Evolutionary conservation across 139 green algal species (phyloP).

Genomic region (Coccomyxa sp.): DNA sequence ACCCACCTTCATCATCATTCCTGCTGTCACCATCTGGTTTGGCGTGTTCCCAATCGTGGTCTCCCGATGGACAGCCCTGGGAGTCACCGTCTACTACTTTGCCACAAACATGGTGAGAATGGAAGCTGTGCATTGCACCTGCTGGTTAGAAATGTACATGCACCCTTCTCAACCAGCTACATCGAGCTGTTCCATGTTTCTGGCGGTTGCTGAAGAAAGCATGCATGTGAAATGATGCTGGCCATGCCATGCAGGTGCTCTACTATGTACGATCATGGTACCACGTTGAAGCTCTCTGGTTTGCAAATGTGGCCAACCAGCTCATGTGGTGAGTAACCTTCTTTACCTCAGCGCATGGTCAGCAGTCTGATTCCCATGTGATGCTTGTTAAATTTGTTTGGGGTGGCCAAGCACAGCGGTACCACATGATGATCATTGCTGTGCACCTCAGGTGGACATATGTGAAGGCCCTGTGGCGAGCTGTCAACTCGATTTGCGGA

Average conservation of each 20-base stretch:
- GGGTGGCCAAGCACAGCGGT: too few relatives aligned
- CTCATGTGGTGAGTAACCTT: conserved; percentile 29
- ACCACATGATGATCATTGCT: not conserved
- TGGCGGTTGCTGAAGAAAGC: too few relatives aligned
- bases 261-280: conserved; percentile 26
- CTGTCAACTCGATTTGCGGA: conserved; percentile 19
- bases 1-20: conserved; percentile 27
- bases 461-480: conserved; percentile 53
- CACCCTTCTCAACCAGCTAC: too few relatives aligned
- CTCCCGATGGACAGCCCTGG: conserved; percentile 46
- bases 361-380: too few relatives aligned
- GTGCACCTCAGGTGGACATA: conserved; percentile 33
- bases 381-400: too few relatives aligned
- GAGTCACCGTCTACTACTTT: conserved; percentile 50
- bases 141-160: too few relatives aligned
- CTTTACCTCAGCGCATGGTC: too few relatives aligned
- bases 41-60: conserved; percentile 63
- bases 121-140: not conserved
- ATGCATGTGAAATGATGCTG: not conserved
- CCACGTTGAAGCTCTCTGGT: conserved; percentile 45
- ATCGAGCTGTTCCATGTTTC: too few relatives aligned
- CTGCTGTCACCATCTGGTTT: conserved; percentile 39
- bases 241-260: conserved; percentile 14
- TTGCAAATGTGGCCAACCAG: conserved; percentile 39
- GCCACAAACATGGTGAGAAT: conserved; percentile 30